A percentile compares a stretch with the other conserved stretches of the same genome.
These are phyloP conservation scores for Betula pendula DNA, from an alignment of 306 rosid genomes.

Conservation along the genomic window DNA sequence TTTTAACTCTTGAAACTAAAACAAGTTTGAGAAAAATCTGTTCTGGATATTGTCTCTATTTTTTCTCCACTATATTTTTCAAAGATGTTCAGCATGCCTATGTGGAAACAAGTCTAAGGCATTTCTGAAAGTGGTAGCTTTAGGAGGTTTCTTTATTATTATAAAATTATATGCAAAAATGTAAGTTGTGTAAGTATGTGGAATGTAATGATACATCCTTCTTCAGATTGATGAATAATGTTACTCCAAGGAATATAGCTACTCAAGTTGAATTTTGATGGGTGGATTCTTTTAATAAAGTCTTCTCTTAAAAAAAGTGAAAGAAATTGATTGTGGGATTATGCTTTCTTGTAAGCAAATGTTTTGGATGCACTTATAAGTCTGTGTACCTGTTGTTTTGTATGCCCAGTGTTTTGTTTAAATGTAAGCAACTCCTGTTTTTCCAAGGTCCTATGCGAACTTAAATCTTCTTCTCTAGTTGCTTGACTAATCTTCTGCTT, in stretches of 20 bases:
- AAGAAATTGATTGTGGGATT: not conserved
- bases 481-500: not conserved
- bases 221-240: slow-evolving; percentile 11
- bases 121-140: not conserved
- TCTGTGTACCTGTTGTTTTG: not conserved
- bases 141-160: slow-evolving; percentile 6
- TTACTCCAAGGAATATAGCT: not conserved
- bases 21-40: not conserved
- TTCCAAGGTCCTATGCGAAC: not conserved
- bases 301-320: not conserved
- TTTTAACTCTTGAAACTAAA: not conserved
- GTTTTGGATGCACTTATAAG: not conserved
- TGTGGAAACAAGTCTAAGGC: not conserved
- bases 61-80: not conserved
- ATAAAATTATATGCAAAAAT: slow-evolving; percentile 16
- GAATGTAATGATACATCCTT: slow-evolving; percentile 11
- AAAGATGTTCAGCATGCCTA: not conserved
- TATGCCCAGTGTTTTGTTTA: not conserved
- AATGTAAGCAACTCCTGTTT: not conserved
- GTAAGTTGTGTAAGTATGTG: slow-evolving; percentile 9
- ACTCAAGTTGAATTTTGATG: not conserved
- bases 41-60: not conserved
- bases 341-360: not conserved
- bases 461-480: not conserved
- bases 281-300: not conserved